Conservation (phyloP, 805 yeast genomes). For the Saccharomycopsis guyanensis region DNA sequence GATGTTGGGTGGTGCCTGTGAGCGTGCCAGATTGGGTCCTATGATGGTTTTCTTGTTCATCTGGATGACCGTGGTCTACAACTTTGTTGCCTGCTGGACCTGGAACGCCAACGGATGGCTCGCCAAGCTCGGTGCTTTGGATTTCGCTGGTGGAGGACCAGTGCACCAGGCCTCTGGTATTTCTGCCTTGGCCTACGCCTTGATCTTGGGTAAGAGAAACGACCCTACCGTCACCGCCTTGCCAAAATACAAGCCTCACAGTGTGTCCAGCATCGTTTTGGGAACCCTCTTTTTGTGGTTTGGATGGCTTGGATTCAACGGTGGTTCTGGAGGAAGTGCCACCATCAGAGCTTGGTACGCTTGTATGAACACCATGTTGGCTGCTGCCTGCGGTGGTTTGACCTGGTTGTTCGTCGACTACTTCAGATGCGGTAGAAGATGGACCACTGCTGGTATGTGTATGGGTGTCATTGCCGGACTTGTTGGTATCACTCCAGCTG, state of each 20-base stretch:
- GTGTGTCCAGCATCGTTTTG: slow-evolving; percentile 80
- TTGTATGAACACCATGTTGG: slow-evolving; percentile 83
- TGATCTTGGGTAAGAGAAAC: slow-evolving; percentile 85
- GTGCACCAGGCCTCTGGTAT: slow-evolving; percentile 93
- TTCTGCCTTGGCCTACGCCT: slow-evolving; percentile 91
- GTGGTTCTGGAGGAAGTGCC: slow-evolving; percentile 95
- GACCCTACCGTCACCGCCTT: slow-evolving; percentile 66
- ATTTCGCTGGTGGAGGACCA: slow-evolving; percentile 98
- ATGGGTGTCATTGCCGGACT: slow-evolving; percentile 91
- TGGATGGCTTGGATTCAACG: slow-evolving; percentile 99
- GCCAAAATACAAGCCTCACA: slow-evolving; percentile 91
- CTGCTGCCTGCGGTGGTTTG: slow-evolving; percentile 89
- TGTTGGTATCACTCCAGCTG: slow-evolving; percentile 95
- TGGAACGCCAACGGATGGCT: slow-evolving; percentile 97
- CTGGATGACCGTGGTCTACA: slow-evolving; percentile 94
- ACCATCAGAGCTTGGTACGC: slow-evolving; percentile 93
- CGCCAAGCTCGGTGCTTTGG: slow-evolving; percentile 71
- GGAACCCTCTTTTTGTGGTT: slow-evolving; percentile 96
- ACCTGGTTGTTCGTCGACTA: slow-evolving; percentile 92
- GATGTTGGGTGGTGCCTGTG: slow-evolving; percentile 97
- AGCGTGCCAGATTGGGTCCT: slow-evolving; percentile 92
- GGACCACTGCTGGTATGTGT: slow-evolving; percentile 93
- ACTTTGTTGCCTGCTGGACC: slow-evolving; percentile 95
- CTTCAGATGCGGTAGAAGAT: slow-evolving; percentile 70
- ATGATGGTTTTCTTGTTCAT: slow-evolving; percentile 90